A percentile compares a stretch with the other conserved stretches of the same genome.
Conservation (phyloP, 2,329 filamentous ascomycete species). For the Emmonsiellopsis sp. region DNA sequence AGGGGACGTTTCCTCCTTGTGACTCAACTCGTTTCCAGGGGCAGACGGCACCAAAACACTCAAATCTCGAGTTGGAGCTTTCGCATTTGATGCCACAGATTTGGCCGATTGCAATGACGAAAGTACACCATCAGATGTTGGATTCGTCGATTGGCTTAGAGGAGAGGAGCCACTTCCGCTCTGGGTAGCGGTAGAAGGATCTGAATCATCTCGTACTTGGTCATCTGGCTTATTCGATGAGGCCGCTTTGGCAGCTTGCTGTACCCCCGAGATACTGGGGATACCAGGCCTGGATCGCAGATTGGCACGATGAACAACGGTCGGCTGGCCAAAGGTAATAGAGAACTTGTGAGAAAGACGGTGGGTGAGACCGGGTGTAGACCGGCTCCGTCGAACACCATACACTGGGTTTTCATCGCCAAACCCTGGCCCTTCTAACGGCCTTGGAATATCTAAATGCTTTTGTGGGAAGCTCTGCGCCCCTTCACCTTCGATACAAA, state of each 20-base stretch:
- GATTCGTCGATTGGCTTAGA: constrained; percentile 23
- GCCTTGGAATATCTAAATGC: not conserved
- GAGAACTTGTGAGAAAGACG: constrained; percentile 29
- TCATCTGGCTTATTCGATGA: constrained; percentile 17
- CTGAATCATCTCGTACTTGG: constrained; percentile 23
- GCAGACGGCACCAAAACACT: not conserved
- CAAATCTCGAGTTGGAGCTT: not conserved
- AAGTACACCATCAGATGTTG: constrained; percentile 25
- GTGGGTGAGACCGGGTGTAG: constrained; percentile 22
- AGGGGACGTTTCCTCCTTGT: constrained; percentile 10
- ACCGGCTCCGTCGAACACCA: constrained; percentile 12
- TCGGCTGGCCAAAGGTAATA: constrained; percentile 29
- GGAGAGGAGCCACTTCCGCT: constrained; percentile 22
- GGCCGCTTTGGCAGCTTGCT: constrained; percentile 9
- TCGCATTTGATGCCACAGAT: not conserved
- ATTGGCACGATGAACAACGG: constrained; percentile 30
- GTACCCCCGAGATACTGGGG: constrained; percentile 17
- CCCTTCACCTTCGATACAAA: not conserved
- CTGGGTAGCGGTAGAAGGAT: constrained; percentile 20
- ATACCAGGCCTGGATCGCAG: constrained; percentile 22
- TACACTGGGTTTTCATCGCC: not conserved
- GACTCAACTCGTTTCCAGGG: constrained; percentile 1
- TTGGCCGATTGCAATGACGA: constrained; percentile 1
- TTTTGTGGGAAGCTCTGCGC: not conserved
- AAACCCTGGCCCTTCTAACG: not conserved